These are phyloP conservation scores for Erysimum cheiranthoides DNA, from an alignment of 345 rosid genomes.

Conservation along the genomic window DNA sequence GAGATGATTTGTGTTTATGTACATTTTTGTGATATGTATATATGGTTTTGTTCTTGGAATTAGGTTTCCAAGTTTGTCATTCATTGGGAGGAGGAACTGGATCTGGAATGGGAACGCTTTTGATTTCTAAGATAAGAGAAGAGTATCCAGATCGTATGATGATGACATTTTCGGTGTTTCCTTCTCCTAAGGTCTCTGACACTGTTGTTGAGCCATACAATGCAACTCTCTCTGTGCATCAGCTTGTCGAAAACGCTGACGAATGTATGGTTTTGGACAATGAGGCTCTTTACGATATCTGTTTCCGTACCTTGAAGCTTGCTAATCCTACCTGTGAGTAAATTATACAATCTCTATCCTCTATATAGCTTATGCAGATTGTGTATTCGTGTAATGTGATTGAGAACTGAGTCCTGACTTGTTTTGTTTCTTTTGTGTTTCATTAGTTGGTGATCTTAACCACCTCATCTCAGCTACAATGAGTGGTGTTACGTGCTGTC, in stretches of 20 bases:
- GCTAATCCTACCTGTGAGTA: slow-evolving; percentile 50
- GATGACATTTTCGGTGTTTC: slow-evolving; percentile 52
- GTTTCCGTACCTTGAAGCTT: slow-evolving; percentile 52
- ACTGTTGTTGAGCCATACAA: slow-evolving; percentile 55
- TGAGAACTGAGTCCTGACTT: slow-evolving; percentile 40
- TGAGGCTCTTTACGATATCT: slow-evolving; percentile 54
- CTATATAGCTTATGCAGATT: neutral
- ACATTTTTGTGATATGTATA: neutral
- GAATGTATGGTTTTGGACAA: slow-evolving; percentile 54
- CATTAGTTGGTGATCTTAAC: slow-evolving; percentile 51
- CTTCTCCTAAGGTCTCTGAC: slow-evolving; percentile 55
- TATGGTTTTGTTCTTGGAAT: neutral
- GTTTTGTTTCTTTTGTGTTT: slow-evolving; percentile 12
- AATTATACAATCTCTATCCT: neutral
- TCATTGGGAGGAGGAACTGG: slow-evolving; percentile 55
- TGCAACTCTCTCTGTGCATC: slow-evolving; percentile 52
- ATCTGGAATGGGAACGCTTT: slow-evolving; percentile 53
- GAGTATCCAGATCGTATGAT: slow-evolving; percentile 55
- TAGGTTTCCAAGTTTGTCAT: slow-evolving; percentile 54
- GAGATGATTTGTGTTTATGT: slow-evolving; percentile 8
- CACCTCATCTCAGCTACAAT: slow-evolving; percentile 53
- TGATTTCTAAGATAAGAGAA: slow-evolving; percentile 50
- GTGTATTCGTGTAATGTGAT: slow-evolving; percentile 2
- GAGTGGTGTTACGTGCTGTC: slow-evolving; percentile 55
- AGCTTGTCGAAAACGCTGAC: slow-evolving; percentile 52